phyloP scores from a whole-genome alignment of 352 stramenopile species.

The Elongisporangium anandrum region DNA sequence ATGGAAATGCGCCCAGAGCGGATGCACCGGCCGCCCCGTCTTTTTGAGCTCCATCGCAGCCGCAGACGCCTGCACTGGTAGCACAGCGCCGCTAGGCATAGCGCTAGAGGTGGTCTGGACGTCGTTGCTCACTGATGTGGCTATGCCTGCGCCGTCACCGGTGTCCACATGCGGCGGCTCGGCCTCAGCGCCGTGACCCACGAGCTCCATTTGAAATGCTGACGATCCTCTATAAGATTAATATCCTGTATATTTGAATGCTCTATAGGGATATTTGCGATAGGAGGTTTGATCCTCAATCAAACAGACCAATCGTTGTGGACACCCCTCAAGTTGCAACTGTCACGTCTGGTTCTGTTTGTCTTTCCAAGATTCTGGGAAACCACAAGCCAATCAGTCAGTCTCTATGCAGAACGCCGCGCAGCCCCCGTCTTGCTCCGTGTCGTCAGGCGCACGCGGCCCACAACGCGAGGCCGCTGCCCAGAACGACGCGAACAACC shows the following conservation, averaged over 20 bases:
- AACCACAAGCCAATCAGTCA: conserved; percentile 1
- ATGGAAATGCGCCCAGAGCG: conserved; percentile 79
- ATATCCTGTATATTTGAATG: background rate
- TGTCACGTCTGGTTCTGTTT: background rate
- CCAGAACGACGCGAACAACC: conserved; percentile 7
- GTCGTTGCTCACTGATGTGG: background rate
- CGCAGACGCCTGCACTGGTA: background rate
- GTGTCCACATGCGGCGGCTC: background rate
- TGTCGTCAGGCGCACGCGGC: conserved; percentile 24
- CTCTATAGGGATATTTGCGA: background rate
- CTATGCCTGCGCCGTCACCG: background rate
- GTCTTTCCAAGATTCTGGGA: background rate
- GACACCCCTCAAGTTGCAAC: background rate
- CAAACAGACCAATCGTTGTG: background rate
- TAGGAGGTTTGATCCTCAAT: background rate
- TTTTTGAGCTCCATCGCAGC: conserved; percentile 30
- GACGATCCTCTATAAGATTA: background rate
- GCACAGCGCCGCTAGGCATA: background rate
- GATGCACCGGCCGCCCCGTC: conserved; percentile 66
- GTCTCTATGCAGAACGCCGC: conserved; percentile 29
- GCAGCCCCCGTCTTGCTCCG: conserved; percentile 28
- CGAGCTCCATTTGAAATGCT: background rate
- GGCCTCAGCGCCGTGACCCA: background rate
- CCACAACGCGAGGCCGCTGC: conserved; percentile 14
- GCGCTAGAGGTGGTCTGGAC: background rate